Conservation (phyloP, 2,329 filamentous ascomycete genomes). For the Fusarium papillatum region DNA sequence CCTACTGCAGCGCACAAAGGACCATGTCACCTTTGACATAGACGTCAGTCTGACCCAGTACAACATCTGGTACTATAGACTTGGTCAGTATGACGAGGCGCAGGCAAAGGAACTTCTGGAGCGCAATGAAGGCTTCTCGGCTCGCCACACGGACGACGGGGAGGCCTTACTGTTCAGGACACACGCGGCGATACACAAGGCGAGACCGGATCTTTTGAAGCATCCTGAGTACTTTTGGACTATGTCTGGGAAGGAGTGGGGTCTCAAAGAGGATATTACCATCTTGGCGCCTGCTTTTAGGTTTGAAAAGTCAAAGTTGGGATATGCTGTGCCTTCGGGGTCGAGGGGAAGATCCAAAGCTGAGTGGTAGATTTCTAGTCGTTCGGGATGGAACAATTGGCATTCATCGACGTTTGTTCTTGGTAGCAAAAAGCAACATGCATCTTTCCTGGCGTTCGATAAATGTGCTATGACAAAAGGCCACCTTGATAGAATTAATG, state of each 20-base stretch:
- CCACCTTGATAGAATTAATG: background rate
- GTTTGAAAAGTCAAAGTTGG: background rate
- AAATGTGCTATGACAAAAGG: background rate
- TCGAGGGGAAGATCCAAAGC: background rate
- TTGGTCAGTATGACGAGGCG: background rate
- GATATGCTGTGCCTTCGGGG: background rate
- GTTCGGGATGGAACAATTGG: no score
- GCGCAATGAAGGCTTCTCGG: background rate
- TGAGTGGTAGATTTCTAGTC: background rate
- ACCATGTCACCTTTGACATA: background rate
- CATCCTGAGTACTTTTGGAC: constrained; percentile 1
- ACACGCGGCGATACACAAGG: background rate
- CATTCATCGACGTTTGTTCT: no score
- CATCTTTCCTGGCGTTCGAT: no score
- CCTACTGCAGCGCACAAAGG: background rate
- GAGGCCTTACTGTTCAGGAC: background rate
- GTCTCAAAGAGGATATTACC: background rate
- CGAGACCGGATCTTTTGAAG: background rate
- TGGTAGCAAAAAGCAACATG: no score
- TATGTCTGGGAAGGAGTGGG: background rate
- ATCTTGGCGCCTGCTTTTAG: background rate
- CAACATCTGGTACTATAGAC: background rate
- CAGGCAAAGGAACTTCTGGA: background rate
- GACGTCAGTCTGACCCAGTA: background rate
- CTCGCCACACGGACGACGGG: background rate